A percentile compares a stretch with the other conserved stretches of the same genome.
Evolutionary conservation across 345 rosid genomes (phyloP).

Genomic region (Heritiera littoralis): DNA sequence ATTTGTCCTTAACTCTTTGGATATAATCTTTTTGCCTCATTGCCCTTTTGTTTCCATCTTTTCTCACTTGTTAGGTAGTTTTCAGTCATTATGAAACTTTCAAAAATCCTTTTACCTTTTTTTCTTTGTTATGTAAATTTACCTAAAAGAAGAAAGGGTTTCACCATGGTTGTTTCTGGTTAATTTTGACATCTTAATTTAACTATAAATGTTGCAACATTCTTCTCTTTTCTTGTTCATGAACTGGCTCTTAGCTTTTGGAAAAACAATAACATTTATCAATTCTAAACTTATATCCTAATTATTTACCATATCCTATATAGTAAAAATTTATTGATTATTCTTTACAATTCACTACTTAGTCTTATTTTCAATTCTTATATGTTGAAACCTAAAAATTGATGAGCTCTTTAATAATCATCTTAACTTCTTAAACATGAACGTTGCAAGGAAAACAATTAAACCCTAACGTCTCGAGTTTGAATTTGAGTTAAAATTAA

Average conservation of each 20-base stretch:
- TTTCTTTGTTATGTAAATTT: background rate
- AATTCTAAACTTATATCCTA: background rate
- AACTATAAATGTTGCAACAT: slow-evolving; percentile 6
- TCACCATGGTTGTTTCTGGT: background rate
- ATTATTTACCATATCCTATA: background rate
- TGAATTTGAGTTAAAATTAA: too few relatives aligned
- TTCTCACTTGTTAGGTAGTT: background rate
- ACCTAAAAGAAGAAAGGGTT: background rate
- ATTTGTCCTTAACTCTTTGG: background rate
- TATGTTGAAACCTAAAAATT: too few relatives aligned
- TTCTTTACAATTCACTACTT: too few relatives aligned
- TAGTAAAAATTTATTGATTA: background rate
- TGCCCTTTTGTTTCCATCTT: background rate
- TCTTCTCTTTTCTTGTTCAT: background rate
- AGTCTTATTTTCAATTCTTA: too few relatives aligned
- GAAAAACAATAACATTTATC: background rate
- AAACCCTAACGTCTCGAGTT: too few relatives aligned
- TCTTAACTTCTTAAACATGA: too few relatives aligned
- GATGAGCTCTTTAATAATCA: too few relatives aligned
- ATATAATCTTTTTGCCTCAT: background rate
- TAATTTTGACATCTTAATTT: slow-evolving; percentile 5
- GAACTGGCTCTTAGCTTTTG: background rate
- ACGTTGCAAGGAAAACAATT: too few relatives aligned
- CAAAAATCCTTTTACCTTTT: background rate
- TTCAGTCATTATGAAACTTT: slow-evolving; percentile 6